Evolutionary conservation across 1,139 yeast species (phyloP).

Genomic region (Tardiomyces digboiensis): DNA sequence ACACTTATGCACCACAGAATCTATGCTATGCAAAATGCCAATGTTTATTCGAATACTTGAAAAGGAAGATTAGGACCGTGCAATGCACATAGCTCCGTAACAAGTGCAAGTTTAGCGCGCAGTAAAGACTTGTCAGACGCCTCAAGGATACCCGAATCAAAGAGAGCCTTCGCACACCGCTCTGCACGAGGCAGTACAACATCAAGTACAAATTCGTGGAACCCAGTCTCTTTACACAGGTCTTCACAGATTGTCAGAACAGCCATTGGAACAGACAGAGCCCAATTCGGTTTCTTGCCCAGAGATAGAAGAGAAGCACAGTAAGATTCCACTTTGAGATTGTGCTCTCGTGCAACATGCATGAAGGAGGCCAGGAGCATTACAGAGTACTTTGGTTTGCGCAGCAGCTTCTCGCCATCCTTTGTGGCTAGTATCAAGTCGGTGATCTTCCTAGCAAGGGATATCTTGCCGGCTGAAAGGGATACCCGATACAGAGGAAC

Average conservation of each 20-base stretch:
- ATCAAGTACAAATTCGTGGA: background rate
- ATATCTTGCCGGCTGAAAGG: slow-evolving; percentile 5
- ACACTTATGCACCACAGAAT: no score
- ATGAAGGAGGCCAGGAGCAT: background rate
- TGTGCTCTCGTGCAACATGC: background rate
- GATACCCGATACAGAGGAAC: slow-evolving; percentile 4
- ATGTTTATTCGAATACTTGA: slow-evolving; percentile 46
- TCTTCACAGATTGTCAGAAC: background rate
- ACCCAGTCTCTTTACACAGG: background rate
- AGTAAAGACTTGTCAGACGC: background rate
- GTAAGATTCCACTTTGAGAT: background rate
- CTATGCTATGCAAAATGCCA: no score
- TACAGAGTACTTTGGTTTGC: background rate
- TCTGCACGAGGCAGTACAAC: background rate
- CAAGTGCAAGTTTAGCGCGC: background rate
- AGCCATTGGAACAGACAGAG: background rate
- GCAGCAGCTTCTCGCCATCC: background rate
- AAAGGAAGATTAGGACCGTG: slow-evolving; percentile 28
- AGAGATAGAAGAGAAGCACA: background rate
- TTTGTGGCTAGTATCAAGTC: slow-evolving; percentile 23
- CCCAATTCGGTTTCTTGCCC: background rate
- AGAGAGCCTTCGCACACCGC: background rate
- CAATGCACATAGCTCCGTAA: background rate
- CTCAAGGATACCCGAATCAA: background rate
- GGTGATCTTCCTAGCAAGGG: background rate